These are phyloP conservation scores for Mrakiaceae sp. DNA, from an alignment of 1,284 basidiomycete species.

Conservation along the genomic window DNA sequence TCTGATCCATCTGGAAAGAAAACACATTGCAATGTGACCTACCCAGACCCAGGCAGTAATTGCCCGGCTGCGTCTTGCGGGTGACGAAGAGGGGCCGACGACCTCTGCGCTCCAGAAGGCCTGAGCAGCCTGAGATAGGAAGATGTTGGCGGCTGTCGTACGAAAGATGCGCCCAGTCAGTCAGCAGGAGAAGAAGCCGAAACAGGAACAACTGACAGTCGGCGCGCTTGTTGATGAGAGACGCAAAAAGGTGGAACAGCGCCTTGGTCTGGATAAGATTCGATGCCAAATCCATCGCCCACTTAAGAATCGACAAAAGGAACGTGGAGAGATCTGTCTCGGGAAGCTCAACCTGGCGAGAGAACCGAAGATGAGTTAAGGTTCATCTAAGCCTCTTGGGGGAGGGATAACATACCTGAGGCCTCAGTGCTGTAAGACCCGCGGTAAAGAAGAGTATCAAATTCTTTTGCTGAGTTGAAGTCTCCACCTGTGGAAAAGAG, in stretches of 20 bases:
- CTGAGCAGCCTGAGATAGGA: slow-evolving; percentile 18
- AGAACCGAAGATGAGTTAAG: neutral
- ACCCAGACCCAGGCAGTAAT: slow-evolving; percentile 64
- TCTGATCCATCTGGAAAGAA: too few species aligned
- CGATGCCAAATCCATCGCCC: slow-evolving; percentile 45
- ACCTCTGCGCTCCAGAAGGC: slow-evolving; percentile 31
- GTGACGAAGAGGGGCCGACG: slow-evolving; percentile 31
- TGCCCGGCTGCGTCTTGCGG: slow-evolving; percentile 30
- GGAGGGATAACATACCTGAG: slow-evolving; percentile 43
- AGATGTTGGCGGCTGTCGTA: neutral
- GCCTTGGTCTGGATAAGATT: slow-evolving; percentile 48
- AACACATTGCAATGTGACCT: slow-evolving; percentile 19
- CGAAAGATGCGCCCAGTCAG: slow-evolving; percentile 35
- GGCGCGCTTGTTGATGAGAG: slow-evolving; percentile 62
- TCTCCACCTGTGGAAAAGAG: too few species aligned
- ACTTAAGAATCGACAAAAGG: slow-evolving; percentile 46
- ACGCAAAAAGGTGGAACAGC: slow-evolving; percentile 50
- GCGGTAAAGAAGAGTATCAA: slow-evolving; percentile 56
- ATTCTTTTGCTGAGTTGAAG: slow-evolving; percentile 44
- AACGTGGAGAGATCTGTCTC: slow-evolving; percentile 43
- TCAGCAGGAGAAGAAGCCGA: neutral
- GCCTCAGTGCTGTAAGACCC: slow-evolving; percentile 49
- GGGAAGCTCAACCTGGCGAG: slow-evolving; percentile 42
- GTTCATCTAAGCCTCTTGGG: too few species aligned
- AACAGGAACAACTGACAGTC: slow-evolving; percentile 40